Conservation (phyloP, 495 filamentous ascomycete genomes). For the Neurospora sp. region DNA sequence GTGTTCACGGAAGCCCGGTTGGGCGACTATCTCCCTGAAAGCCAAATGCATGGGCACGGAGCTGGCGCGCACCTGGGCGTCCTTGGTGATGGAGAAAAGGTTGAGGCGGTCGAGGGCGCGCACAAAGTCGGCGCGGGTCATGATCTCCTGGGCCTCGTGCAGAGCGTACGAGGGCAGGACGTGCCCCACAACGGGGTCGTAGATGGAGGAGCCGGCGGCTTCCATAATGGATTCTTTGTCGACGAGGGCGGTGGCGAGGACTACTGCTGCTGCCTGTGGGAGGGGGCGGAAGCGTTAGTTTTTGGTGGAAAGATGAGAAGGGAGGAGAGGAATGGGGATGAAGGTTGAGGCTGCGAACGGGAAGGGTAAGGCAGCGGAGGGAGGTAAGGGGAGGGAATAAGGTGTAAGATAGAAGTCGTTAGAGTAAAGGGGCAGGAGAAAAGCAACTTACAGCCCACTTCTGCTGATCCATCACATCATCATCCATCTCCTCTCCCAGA, state of each 20-base stretch:
- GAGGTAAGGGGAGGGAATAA: background rate
- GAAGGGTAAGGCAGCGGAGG: too few relatives aligned
- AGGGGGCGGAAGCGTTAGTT: background rate
- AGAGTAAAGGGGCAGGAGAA: too few relatives aligned
- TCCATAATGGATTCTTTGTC: constrained; percentile 63
- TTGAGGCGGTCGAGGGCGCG: constrained; percentile 86
- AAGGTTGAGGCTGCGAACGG: too few relatives aligned
- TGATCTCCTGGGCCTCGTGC: constrained; percentile 74
- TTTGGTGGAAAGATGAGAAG: background rate
- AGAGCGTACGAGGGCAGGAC: constrained; percentile 73
- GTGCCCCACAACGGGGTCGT: constrained; percentile 58
- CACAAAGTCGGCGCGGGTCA: constrained; percentile 95
- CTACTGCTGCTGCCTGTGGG: constrained; percentile 73
- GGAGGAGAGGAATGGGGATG: background rate
- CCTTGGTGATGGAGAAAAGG: constrained; percentile 86
- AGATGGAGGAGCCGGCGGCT: constrained; percentile 23
- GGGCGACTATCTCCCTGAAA: constrained; percentile 67
- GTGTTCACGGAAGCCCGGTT: constrained; percentile 67
- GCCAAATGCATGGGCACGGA: constrained; percentile 93
- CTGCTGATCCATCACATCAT: constrained; percentile 98
- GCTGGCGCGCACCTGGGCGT: constrained; percentile 82
- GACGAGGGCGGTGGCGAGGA: constrained; percentile 82
- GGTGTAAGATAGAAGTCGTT: too few relatives aligned
- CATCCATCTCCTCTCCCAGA: constrained; percentile 85
- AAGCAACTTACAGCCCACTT: constrained; percentile 69